Evolutionary conservation across 495 filamentous ascomycete species (phyloP), one percentile per base, ranked within the genome.

Genomic region (Penicillium psychrofluorescens): DNA sequence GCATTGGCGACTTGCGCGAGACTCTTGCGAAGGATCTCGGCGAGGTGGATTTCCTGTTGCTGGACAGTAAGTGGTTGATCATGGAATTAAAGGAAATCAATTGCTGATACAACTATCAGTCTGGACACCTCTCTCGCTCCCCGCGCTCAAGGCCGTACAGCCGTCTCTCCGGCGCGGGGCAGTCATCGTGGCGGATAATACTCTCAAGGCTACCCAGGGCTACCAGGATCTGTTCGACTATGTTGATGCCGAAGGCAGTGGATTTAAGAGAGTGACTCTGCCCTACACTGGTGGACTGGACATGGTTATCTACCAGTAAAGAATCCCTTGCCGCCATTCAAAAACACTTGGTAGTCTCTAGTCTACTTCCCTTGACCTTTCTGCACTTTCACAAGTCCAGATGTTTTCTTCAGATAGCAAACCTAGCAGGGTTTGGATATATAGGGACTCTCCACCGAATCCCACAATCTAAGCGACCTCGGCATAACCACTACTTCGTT

Each of bases 1-100:
- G 75, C 15, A 72, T 67, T 38, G 77, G 77, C 1, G 70, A 80
- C 56, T 36, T 80, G 29, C 58, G 65, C 11, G 64, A 79, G 40
- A 78, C 73, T 0, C 41, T 80, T 8, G 68, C 67, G 52, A 49
- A 41, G 3, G 55, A 58, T 15, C 36, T 76, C 36, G 57, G 61
- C 4, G 42, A 67, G 7, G 54, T 80, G 11, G 76, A 79, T 43
- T 55, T 79, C 29, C 44, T 80, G 13, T 52, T 80, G 6, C 61
- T 80, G 12, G 77, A 80, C 50, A 78, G 77, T 80, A 57, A 53
- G 68, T 63, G 5, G 11, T 8, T 29, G n/a, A 41, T 7, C 35
- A 11, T 30, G 12, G 11, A 7, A 36, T 7, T 41, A 36, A 35
- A 16, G 32, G 9, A 34, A 29, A 36, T 11, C 34, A 11, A 27